Base-by-base conservation (phyloP, 768 basidiomycete species). In the Mycena rosella region DNA sequence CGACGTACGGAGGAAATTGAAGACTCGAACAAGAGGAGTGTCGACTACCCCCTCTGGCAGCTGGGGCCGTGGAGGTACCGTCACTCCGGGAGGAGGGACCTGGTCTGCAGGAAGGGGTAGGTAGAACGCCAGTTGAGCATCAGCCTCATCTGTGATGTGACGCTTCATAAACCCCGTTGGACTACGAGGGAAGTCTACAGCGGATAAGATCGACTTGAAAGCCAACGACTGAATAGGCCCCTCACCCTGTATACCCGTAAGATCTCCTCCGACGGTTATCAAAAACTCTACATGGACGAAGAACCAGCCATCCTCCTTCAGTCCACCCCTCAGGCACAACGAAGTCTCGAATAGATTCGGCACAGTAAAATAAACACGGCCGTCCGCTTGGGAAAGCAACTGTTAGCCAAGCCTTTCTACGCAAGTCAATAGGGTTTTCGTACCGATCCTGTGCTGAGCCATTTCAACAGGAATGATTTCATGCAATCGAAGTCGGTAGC, bases 391-490 rank as follows among this genome's bases (percentile, higher is more conserved):
- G 14, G 56, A 30, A 68, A 72, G 66, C 72, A 63, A 63, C 57
- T 29, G 64, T 72, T 64, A 71, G 73, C 48, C 68, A 68, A 17
- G 60, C 55, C 49, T 57, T 40, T 13, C 52, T n/a, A 22, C 34
- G 53, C 59, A 20, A 36, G n/a, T n/a, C 57, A 40, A 27, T n/a
- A n/a, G n/a, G 18, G 38, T 22, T 32, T n/a, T 36, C 66, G 69
- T 82, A 90, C 89, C 86, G 68, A 95, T 92, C 59, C 78, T 83
- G 76, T 92, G 89, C 49, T 81, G 81, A 38, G 86, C 86, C 93
- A 96, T 92, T 75, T 95, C 93, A 22, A 91, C 82, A 1, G 96
- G 96, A 18, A 96, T 80, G 24, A 92, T 84, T 74, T 98, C 96
- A 24, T 86, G 82, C 81, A 93, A 87, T 40, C 91, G 87, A 17